Evolutionary conservation across 768 basidiomycete genomes (phyloP), one percentile per base, ranked within the genome.

Genomic region (Amanita rubescens): DNA sequence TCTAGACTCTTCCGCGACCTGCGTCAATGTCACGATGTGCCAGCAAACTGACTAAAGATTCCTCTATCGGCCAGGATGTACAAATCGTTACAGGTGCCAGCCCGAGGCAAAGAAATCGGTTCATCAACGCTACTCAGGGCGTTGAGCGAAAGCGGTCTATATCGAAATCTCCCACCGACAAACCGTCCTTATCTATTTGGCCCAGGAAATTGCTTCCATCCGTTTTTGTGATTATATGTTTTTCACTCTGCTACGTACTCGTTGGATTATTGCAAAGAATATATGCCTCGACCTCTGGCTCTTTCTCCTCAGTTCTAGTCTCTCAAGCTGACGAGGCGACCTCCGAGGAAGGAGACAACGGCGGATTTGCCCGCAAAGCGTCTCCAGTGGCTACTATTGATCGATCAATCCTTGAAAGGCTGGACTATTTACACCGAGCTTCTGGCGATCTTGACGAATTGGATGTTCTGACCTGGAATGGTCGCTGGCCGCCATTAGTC

Each of bases 401-500:
- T 43, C 62, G 67, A 12, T 57, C 61, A 2, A 61, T 68, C 17
- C 60, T 67, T 1, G 60, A 64, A 38, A 61, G 55, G 51, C 53
- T 68, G 35, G 63, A 63, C 11, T 56, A 60, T 22, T 24, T 66
- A 42, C 62, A 63, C 27, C 47, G 37, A 19, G 44, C 47, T 27
- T 55, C 58, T 48, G 60, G 61, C 25, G 30, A 57, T 48, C 43
- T 46, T 9, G 43, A 53, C 2, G 44, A 42, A 37, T 43, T 53
- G 8, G 52, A 46, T 14, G 33, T 53, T 35, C 15, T 17, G 15
- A 19, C 52, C 27, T 46, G 42, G 41, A 54, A 30, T 22, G 57
- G 27, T 24, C 19, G 39, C 34, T 67, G 70, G 65, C 70, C 71
- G 1, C 71, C 70, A 11, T 55, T 62, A 3, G 64, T 73, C 32